Conservation (phyloP, 768 basidiomycete genomes). For the Asterophora lycoperdoides region DNA sequence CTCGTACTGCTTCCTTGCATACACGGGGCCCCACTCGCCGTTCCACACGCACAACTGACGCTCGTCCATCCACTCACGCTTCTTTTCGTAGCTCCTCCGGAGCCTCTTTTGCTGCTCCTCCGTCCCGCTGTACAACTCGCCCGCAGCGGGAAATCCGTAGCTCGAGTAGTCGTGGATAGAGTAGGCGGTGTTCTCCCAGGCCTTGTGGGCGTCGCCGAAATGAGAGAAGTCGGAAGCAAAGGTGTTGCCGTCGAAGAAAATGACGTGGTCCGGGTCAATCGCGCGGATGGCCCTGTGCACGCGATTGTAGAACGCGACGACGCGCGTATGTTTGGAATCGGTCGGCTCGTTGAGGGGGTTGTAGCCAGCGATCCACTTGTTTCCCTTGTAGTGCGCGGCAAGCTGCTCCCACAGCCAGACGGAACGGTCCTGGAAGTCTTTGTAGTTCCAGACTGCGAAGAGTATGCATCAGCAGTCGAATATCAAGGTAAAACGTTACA, state of each 20-base stretch:
- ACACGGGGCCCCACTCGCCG: conserved; percentile 84
- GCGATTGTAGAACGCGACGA: conserved; percentile 65
- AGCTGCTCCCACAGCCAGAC: conserved; percentile 77
- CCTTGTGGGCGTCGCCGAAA: conserved; percentile 58
- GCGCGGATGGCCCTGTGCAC: conserved; percentile 68
- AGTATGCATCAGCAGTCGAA: neutral
- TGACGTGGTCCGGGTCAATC: conserved; percentile 63
- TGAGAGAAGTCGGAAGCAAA: conserved; percentile 76
- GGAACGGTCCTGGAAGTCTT: conserved; percentile 77
- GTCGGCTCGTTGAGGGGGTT: conserved; percentile 84
- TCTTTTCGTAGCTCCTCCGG: conserved; percentile 61
- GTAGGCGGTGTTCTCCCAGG: conserved; percentile 70
- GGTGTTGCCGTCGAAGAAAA: conserved; percentile 84
- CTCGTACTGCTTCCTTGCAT: conserved; percentile 58
- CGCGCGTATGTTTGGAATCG: conserved; percentile 59
- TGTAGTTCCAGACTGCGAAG: conserved; percentile 68
- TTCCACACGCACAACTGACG: conserved; percentile 67
- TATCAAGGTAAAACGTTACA: conserved; percentile 9
- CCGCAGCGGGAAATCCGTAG: conserved; percentile 68
- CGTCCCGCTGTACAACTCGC: conserved; percentile 49
- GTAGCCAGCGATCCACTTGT: conserved; percentile 84
- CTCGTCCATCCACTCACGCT: conserved; percentile 74
- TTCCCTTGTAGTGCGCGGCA: conserved; percentile 69
- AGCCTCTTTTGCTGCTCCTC: conserved; percentile 51
- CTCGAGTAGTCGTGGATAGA: conserved; percentile 74